Conservation (phyloP, 2,329 filamentous ascomycete genomes). For the Domatiomyces catenatus region DNA sequence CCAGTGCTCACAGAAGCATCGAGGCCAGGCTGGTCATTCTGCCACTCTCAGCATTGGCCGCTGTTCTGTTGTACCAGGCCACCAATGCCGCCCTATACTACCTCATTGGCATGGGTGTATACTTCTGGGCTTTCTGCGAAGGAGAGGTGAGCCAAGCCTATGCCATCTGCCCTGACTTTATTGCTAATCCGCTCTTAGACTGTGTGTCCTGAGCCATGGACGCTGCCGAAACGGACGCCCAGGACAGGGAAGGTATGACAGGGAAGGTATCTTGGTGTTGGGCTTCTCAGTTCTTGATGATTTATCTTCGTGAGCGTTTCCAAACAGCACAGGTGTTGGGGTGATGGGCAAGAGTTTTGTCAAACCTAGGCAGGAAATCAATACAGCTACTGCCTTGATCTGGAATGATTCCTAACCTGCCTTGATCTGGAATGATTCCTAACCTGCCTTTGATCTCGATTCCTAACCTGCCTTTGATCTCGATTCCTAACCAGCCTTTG, state of each 20-base stretch:
- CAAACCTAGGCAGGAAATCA: neutral
- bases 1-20: conserved; percentile 76
- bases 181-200: conserved; percentile 32
- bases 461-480: too few relatives aligned
- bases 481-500: too few relatives aligned
- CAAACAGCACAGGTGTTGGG: neutral
- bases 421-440: too few relatives aligned
- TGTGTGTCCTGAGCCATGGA: conserved; percentile 56
- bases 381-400: neutral
- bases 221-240: conserved; percentile 37
- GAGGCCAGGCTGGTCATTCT: conserved; percentile 71
- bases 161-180: conserved; percentile 3
- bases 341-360: neutral
- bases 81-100: conserved; percentile 92
- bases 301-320: neutral
- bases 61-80: conserved; percentile 73
- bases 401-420: neutral
- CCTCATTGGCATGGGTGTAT: conserved; percentile 65
- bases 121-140: conserved; percentile 95
- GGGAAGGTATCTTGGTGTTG: conserved; percentile 14
- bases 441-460: too few relatives aligned
- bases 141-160: conserved; percentile 58
- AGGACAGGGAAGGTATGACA: conserved; percentile 15
- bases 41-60: conserved; percentile 59
- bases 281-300: conserved; percentile 1